Base-by-base conservation (phyloP, 345 rosid species). In the Ceriops decandra region DNA sequence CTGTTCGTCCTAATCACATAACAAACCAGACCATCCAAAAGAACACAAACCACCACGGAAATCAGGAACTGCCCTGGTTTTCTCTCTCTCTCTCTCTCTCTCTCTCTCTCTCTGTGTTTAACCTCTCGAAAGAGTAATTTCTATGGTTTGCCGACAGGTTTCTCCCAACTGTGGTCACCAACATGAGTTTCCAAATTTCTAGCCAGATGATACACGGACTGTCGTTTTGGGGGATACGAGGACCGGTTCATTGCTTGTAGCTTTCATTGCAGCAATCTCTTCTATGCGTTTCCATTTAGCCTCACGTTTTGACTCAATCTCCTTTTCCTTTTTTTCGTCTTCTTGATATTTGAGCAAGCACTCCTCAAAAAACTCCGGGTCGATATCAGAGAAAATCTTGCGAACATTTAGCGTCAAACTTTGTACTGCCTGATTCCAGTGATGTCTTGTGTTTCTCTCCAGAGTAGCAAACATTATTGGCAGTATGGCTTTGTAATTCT, bases 131-230 rank as follows among this genome's bases (percentile, higher is more conserved):
- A 56, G 16, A 27, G 59, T 69, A 61, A 52, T 32, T 57, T 66
- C 70, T 64, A 10, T 47, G 56, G 71, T 63, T 52, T 54, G 64
- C 46, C 72, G 52, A 10, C 76, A 49, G 68, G n/a, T 63, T 33
- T 60, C n/a, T 6, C 15, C 28, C 24, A 54, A 13, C 64, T 22
- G 65, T 52, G 17, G 57, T 57, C 36, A 35, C 54, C 32, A 60
- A 32, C 36, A 52, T 19, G 31, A 60, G 16, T 21, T 28, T 27
- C 35, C 51, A 38, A 27, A 26, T 35, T 20, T 63, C 75, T 82
- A 82, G 69, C 88, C 76, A 49, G 86, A 80, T 56, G 75, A 65
- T 15, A 71, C 58, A 28, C 79, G 78, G 22, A 38, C 31, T 8
- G 52, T 38, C 31, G 21, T 46, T 63, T 74, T 76, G 0, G 77